Evolutionary conservation across 2,329 filamentous ascomycete species (phyloP).

Genomic region (Arthrobotrys sinensis): DNA sequence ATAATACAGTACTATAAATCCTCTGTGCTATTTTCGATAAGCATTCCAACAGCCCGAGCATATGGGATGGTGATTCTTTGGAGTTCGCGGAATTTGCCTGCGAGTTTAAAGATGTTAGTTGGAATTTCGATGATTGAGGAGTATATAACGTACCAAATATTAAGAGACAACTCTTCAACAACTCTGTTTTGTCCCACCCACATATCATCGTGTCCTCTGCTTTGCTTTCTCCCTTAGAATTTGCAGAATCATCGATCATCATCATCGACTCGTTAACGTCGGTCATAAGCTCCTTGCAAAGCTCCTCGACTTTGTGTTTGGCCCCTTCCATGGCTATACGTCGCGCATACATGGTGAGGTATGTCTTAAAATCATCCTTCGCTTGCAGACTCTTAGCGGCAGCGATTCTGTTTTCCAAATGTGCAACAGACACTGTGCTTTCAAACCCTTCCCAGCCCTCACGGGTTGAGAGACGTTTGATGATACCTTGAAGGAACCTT

Average conservation of each 20-base stretch:
- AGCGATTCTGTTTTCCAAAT: slow-evolving; percentile 93
- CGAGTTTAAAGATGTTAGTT: slow-evolving; percentile 64
- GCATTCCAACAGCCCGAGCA: slow-evolving; percentile 81
- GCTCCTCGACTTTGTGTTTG: slow-evolving; percentile 90
- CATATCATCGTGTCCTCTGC: slow-evolving; percentile 78
- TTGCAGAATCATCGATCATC: slow-evolving; percentile 69
- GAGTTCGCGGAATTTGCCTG: slow-evolving; percentile 94
- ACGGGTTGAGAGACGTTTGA: slow-evolving; percentile 88
- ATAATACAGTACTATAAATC: slow-evolving; percentile 27
- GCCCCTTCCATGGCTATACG: slow-evolving; percentile 91
- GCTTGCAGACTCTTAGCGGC: slow-evolving; percentile 87
- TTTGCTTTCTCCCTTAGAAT: slow-evolving; percentile 69
- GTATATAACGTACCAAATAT: slow-evolving; percentile 81
- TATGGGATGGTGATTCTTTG: slow-evolving; percentile 97
- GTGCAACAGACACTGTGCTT: slow-evolving; percentile 89
- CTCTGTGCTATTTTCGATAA: slow-evolving; percentile 65
- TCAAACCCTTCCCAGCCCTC: slow-evolving; percentile 96
- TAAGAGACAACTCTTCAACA: slow-evolving; percentile 91
- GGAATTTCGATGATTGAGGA: slow-evolving; percentile 21
- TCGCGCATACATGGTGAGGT: slow-evolving; percentile 98
- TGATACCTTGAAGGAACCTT: slow-evolving; percentile 89
- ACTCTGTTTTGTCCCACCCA: slow-evolving; percentile 89
- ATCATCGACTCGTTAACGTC: slow-evolving; percentile 74
- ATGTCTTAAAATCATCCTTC: slow-evolving; percentile 91
- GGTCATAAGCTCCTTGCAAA: slow-evolving; percentile 85